Percentiles rank a stretch among this genome's conserved stretches.
These are phyloP conservation scores for Mycena epipterygia DNA, from an alignment of 768 basidiomycete genomes.

Conservation along the genomic window DNA sequence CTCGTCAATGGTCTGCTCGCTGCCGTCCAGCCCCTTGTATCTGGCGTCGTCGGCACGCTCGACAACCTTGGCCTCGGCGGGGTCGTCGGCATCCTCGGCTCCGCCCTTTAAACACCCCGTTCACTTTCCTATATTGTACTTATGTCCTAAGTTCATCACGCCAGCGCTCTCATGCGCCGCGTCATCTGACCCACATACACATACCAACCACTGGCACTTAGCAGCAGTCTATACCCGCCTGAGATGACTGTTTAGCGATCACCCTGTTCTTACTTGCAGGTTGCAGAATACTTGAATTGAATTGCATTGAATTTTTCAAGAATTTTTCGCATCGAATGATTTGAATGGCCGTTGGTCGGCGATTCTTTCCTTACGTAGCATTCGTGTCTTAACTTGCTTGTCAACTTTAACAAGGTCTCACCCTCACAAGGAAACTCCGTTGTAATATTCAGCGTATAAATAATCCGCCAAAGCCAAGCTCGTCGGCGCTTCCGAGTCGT, in stretches of 20 bases:
- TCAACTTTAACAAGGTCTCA: too few species aligned
- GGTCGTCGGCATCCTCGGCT: constrained; percentile 14
- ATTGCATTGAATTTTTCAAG: too few species aligned
- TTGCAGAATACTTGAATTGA: not conserved
- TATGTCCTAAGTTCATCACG: not conserved
- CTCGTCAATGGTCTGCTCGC: constrained; percentile 31
- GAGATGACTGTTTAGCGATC: not conserved
- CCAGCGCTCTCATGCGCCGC: not conserved
- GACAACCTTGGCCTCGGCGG: constrained; percentile 28
- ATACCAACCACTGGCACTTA: constrained; percentile 21
- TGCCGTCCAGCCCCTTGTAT: constrained; percentile 19
- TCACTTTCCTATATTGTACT: not conserved
- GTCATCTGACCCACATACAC: not conserved
- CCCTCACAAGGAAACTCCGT: too few species aligned
- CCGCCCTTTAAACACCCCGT: not conserved
- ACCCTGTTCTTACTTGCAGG: not conserved
- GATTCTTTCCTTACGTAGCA: too few species aligned
- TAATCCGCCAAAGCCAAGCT: too few species aligned
- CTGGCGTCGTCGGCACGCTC: constrained; percentile 9
- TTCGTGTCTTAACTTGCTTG: too few species aligned
- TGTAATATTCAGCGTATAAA: too few species aligned
- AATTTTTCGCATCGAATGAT: too few species aligned
- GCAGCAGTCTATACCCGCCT: constrained; percentile 10
- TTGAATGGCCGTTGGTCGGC: too few species aligned
- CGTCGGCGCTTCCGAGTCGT: too few species aligned